A percentile compares a stretch with the other conserved stretches of the same genome.
Conservation (phyloP, 202 grass and related monocot genomes). For the Miscanthus sacchariflorus region DNA sequence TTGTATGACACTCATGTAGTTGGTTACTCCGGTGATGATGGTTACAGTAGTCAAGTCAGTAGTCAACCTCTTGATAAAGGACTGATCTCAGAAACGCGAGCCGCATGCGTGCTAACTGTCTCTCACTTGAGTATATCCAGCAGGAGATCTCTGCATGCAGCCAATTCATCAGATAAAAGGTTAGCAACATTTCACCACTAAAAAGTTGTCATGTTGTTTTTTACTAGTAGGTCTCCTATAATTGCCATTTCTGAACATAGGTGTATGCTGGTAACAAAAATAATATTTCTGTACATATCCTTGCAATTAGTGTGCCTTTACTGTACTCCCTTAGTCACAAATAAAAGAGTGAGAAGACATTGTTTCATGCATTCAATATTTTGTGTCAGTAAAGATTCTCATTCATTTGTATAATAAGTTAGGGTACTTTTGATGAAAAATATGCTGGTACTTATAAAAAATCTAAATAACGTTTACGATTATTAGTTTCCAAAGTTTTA, state of each 20-base stretch:
- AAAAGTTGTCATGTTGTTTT: not conserved
- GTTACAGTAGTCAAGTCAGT: slow-evolving; percentile 64
- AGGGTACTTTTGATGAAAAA: not conserved
- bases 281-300: not conserved
- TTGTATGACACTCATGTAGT: slow-evolving; percentile 75
- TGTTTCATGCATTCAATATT: not conserved
- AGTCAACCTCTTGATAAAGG: slow-evolving; percentile 64
- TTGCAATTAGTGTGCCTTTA: slow-evolving; percentile 6
- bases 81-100: slow-evolving; percentile 64
- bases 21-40: slow-evolving; percentile 60
- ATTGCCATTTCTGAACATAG: slow-evolving; percentile 14
- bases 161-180: slow-evolving; percentile 32
- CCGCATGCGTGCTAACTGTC: slow-evolving; percentile 59
- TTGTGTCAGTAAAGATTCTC: not conserved
- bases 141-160: slow-evolving; percentile 63
- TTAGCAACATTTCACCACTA: slow-evolving; percentile 18
- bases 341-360: not conserved
- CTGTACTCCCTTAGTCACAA: not conserved
- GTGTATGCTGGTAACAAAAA: not conserved
- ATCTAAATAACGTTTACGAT: not conserved
- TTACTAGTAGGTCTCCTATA: slow-evolving; percentile 19
- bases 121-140: slow-evolving; percentile 73
- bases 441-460: not conserved
- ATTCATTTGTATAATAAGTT: not conserved
- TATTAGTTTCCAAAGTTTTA: not conserved